Evolutionary conservation across 2,329 filamentous ascomycete genomes (phyloP), one percentile per base, ranked within the genome.

Genomic region (Trichophyton equinum): DNA sequence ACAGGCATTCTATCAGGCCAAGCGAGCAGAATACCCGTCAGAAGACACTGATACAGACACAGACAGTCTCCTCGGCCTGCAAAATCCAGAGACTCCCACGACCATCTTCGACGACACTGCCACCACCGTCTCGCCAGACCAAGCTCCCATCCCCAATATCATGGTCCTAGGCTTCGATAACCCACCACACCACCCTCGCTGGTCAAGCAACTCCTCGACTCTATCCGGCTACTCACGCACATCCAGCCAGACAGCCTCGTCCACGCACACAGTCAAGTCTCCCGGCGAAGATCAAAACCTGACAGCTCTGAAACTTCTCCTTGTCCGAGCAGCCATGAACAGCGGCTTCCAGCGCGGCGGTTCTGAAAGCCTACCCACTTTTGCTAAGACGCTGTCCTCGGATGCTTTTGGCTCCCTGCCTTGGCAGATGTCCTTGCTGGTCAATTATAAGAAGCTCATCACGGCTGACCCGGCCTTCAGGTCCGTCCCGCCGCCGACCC

Each of bases 41-140:
- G 64, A 66, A 8, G 64, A 67, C 36, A 65, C 67, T 30, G 64
- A 66, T 7, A 68, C 69, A 60, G 68, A 72, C 68, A 69, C 22
- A 64, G 66, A 53, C 36, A 55, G 51, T 20, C 51, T 55, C 3
- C 51, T 55, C 6, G 51, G 51, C 51, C 57, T 33, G 42, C 49
- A 46, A 65, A 74, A 77, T 3, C 91, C 91, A 0, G 92, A 97
- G 75, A 97, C 91, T 0, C 91, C 91, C 0, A 92, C 92, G 0
- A 97, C 91, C 3, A 91, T 96, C 66, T 96, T 96, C 67, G 92
- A 96, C 72, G 91, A 97, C 70, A 90, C 87, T 0, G 86, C 94
- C 68, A 91, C 88, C 0, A 91, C 88, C 0, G 84, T 89, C 3
- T 95, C 91, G 0, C 87, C 88, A 0, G 89, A 92, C 61, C 88